Evolutionary conservation across 352 stramenopile genomes (phyloP), one percentile per base, ranked within the genome.

Genomic region (Hyaloperonospora brassicae): DNA sequence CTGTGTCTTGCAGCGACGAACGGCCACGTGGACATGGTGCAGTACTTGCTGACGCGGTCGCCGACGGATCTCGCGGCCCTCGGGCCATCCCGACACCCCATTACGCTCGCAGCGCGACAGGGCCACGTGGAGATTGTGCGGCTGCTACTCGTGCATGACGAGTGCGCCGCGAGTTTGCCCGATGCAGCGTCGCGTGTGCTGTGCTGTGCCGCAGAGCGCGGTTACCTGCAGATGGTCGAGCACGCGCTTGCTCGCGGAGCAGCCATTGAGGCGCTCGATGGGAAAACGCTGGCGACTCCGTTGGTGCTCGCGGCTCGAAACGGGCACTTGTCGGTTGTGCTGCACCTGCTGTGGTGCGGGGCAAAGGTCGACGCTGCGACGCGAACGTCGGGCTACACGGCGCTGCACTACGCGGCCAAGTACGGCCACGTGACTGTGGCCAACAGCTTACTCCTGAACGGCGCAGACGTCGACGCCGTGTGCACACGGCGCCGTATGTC

Each of bases 371-470:
- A 79, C 11, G 63, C 66, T 22, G 55, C 58, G n/a, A 72, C 68
- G 17, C 49, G 44, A 8, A 55, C 67, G 9, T 73, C 61, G 17
- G 72, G 72, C 24, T 82, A 82, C 55, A 79, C 69, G 2, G 70
- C 70, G 9, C 54, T 84, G 45, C 68, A 79, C 49, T 76, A 80
- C 44, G 73, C 73, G 23, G 62, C 71, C 34, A 76, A 72, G n/a
- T 59, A 80, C 40, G 73, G 73, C 7, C 70, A 80, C 40, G 36
- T 80, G 41, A 81, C 68, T 45, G 67, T 84, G 43, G 73, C 77
- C 25, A 80, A 80, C 53, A 79, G 66, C 34, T 55, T 84, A 47
- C 47, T 81, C 55, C 55, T 84, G 21, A 78, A 81, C 27, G 71
- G 70, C 17, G 70, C 70, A 30, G 63, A 79, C 48, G 69, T 84